phyloP scores from a whole-genome alignment of 1,284 basidiomycete species.

The Cutaneotrichosporon sp. region DNA sequence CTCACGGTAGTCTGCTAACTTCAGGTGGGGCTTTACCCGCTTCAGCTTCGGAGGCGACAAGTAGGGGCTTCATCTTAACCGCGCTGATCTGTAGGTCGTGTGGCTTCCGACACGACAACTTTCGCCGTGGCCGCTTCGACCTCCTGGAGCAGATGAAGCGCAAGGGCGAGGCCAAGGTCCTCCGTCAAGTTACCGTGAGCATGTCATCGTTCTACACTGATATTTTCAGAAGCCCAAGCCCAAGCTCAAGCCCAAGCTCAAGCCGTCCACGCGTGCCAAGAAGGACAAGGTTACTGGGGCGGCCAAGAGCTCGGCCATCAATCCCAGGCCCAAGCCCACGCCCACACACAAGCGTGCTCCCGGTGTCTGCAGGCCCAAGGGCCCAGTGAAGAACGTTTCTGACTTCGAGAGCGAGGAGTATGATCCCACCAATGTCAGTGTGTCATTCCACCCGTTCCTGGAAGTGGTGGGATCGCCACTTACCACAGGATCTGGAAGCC shows the following conservation, averaged over 20 bases:
- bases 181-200: not conserved
- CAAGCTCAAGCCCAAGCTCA: conserved; percentile 7
- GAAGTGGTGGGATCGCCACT: not conserved
- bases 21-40: conserved; percentile 24
- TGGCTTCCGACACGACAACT: conserved; percentile 15
- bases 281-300: not conserved
- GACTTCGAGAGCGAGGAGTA: not conserved
- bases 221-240: not conserved
- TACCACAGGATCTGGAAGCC: not conserved
- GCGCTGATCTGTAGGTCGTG: conserved; percentile 16
- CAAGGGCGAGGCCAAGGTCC: conserved; percentile 16
- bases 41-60: conserved; percentile 4
- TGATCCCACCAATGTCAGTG: not conserved
- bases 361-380: not conserved
- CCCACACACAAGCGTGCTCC: too few relatives aligned
- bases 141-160: conserved; percentile 17
- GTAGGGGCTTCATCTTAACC: not conserved
- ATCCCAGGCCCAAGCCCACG: not conserved
- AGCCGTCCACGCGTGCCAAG: not conserved
- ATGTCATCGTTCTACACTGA: not conserved
- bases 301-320: not conserved
- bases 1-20: not conserved
- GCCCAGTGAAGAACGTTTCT: not conserved
- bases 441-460: not conserved
- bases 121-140: conserved; percentile 11